Conservation (phyloP, 768 basidiomycete genomes). For the Phlebiopsis gigantea region DNA sequence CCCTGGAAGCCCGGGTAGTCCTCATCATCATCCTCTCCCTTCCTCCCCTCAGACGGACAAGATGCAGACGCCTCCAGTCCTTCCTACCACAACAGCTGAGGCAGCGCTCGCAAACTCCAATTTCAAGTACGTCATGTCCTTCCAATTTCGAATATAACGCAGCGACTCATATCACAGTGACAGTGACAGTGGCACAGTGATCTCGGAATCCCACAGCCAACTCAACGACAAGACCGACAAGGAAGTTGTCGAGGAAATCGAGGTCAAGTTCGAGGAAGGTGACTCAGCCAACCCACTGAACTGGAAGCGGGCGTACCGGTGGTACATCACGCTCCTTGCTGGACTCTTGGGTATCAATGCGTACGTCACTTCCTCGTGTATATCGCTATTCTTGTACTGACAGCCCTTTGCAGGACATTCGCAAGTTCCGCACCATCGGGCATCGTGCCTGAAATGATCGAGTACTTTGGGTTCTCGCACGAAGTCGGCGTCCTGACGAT, state of each 20-base stretch:
- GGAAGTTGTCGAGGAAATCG: constrained; percentile 20
- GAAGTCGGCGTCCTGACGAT: constrained; percentile 51
- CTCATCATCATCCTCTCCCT: neutral
- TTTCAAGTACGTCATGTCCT: neutral
- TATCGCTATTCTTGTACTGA: neutral
- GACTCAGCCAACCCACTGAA: constrained; percentile 23
- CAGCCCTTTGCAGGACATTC: constrained; percentile 38
- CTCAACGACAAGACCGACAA: constrained; percentile 11
- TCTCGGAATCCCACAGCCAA: neutral
- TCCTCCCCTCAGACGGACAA: neutral
- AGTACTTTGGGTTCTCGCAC: constrained; percentile 42
- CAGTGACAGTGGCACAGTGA: neutral
- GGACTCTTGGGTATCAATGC: constrained; percentile 22
- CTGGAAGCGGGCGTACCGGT: constrained; percentile 17
- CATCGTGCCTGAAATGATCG: constrained; percentile 37
- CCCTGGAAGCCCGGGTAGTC: neutral
- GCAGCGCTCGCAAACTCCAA: neutral
- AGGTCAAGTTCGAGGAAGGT: constrained; percentile 17
- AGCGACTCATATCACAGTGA: neutral
- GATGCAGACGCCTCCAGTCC: neutral
- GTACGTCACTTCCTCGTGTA: constrained; percentile 26
- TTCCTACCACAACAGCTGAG: neutral
- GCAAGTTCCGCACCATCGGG: constrained; percentile 56
- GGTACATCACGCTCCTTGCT: constrained; percentile 22
- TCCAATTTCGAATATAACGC: neutral